phyloP scores from a whole-genome alignment of 2,329 filamentous ascomycete genomes.

The Cordyceps javanica region DNA sequence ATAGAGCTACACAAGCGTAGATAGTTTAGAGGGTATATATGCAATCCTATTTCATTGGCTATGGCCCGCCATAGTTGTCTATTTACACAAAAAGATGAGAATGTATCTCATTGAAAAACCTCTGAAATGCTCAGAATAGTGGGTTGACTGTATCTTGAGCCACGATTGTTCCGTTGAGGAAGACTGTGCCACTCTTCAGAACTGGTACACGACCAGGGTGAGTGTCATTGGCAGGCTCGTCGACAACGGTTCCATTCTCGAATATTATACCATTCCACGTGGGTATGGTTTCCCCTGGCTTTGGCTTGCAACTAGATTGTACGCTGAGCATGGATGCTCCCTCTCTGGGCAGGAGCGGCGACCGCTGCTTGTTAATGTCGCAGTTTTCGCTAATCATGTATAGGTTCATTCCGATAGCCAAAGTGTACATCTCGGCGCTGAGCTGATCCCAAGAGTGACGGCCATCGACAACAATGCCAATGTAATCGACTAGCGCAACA shows the following conservation, averaged over 20 bases:
- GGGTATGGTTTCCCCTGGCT: not conserved
- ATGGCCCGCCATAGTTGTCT: slow-evolving; percentile 1
- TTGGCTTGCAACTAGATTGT: not conserved
- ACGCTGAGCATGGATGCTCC: not conserved
- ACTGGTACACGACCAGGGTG: slow-evolving; percentile 18
- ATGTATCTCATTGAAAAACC: not conserved
- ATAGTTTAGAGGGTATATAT: not conserved
- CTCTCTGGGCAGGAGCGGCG: slow-evolving; percentile 18
- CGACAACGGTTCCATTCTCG: slow-evolving; percentile 23
- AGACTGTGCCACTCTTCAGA: slow-evolving; percentile 22
- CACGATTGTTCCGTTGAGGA: slow-evolving; percentile 21
- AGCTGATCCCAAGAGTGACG: slow-evolving; percentile 22
- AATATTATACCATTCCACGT: slow-evolving; percentile 26
- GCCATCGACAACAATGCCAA: slow-evolving; percentile 23
- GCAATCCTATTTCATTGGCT: not conserved
- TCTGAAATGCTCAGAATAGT: not conserved
- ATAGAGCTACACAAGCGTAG: not conserved
- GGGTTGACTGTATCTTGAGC: slow-evolving; percentile 19
- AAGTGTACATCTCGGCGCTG: slow-evolving; percentile 26
- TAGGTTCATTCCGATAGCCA: slow-evolving; percentile 26
- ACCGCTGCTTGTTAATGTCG: slow-evolving; percentile 18
- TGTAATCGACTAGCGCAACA: slow-evolving; percentile 27
- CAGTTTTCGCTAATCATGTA: slow-evolving; percentile 31
- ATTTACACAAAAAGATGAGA: not conserved
- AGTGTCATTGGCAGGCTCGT: slow-evolving; percentile 19